Evolutionary conservation across 2,329 filamentous ascomycete species (phyloP).

Genomic region (Aspergillus sp.): DNA sequence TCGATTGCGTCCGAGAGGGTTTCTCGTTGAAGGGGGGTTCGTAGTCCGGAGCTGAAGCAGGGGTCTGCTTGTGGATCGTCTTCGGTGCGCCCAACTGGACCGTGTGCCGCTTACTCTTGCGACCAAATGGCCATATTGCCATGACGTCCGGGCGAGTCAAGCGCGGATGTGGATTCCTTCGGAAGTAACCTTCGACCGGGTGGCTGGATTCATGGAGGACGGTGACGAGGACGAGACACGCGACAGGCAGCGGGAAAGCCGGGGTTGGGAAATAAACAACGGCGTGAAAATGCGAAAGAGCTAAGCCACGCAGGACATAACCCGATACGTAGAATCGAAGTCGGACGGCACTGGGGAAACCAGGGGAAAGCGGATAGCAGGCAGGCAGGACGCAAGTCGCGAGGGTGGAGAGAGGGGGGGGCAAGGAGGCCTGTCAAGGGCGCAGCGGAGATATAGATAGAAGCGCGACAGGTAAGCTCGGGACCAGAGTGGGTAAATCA

Average conservation of each 20-base stretch:
- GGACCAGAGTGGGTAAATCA: background rate
- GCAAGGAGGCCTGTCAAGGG: background rate
- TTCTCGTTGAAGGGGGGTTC: conserved; percentile 21
- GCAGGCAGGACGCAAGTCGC: background rate
- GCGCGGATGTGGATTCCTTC: conserved; percentile 10
- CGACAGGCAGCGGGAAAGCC: conserved; percentile 3
- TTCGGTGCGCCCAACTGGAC: conserved; percentile 47
- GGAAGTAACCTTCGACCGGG: conserved; percentile 8
- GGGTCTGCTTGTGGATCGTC: conserved; percentile 28
- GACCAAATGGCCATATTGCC: conserved; percentile 77
- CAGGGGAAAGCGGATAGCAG: no score
- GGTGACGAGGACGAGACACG: conserved; percentile 7
- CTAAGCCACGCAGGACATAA: background rate
- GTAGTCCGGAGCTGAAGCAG: conserved; percentile 17
- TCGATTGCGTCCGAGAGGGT: conserved; percentile 25
- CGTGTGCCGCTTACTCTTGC: conserved; percentile 59
- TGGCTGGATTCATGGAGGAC: conserved; percentile 20
- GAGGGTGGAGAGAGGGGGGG: background rate
- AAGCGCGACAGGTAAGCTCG: background rate
- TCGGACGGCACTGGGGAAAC: no score
- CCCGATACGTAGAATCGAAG: no score
- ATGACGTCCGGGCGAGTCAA: conserved; percentile 39
- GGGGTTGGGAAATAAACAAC: conserved; percentile 1
- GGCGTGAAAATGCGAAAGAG: background rate
- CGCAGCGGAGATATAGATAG: background rate